Conservation (phyloP, 2,329 filamentous ascomycete genomes). For the Monilinia vaccinii-corymbosi region DNA sequence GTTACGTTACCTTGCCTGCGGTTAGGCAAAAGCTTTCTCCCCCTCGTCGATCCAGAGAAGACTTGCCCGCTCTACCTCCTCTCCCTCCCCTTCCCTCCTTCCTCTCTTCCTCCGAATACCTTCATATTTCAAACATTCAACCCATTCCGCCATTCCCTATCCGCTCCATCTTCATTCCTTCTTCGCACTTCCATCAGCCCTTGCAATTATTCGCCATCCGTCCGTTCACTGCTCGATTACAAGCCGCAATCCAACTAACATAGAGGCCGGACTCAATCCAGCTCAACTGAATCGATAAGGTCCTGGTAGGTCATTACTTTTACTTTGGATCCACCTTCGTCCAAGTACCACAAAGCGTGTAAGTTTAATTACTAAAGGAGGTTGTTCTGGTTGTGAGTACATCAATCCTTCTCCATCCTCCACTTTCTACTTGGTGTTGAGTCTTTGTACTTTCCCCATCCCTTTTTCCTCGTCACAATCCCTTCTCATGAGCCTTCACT, state of each 20-base stretch:
- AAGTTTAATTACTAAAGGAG: not conserved
- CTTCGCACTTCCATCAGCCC: not conserved
- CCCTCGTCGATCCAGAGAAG: slow-evolving; percentile 2
- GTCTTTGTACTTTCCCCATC: not conserved
- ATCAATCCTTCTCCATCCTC: not conserved
- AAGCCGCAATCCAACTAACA: not conserved
- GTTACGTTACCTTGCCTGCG: not conserved
- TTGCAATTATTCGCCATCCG: not conserved
- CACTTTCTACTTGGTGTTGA: not conserved
- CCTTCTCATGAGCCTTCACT: not conserved
- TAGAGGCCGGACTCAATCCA: not conserved
- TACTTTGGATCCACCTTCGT: not conserved
- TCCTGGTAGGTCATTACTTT: not conserved
- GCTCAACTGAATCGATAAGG: not conserved
- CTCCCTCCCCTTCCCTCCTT: not conserved
- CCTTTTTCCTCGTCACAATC: not conserved
- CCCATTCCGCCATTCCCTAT: too few relatives aligned
- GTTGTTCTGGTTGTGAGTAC: not conserved
- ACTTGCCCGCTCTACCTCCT: not conserved
- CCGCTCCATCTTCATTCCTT: not conserved
- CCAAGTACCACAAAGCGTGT: not conserved
- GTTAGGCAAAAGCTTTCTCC: slow-evolving; percentile 6
- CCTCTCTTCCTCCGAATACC: not conserved
- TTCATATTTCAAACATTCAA: not conserved
- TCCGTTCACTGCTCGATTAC: not conserved